Evolutionary conservation across 306 rosid genomes (phyloP).

Genomic region (Trifolium subterraneum): DNA sequence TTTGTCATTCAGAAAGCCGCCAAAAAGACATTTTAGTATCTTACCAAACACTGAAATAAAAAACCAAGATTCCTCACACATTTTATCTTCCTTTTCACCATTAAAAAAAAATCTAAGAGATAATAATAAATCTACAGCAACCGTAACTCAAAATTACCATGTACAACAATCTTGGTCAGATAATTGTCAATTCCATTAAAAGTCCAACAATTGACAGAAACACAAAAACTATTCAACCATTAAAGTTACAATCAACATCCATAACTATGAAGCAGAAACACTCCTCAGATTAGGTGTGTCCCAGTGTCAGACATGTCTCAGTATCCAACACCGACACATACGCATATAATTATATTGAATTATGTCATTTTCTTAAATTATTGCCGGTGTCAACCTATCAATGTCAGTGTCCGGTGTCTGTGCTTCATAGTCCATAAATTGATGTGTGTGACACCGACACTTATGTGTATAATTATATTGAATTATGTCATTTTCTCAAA

Average conservation of each 20-base stretch:
- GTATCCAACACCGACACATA: no score
- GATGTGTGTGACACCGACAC: no score
- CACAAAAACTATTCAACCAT: neutral
- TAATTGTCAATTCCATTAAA: neutral
- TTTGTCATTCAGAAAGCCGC: neutral
- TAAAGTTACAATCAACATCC: neutral
- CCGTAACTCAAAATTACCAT: neutral
- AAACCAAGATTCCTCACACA: neutral
- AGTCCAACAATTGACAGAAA: slow-evolving; percentile 9
- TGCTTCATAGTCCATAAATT: neutral
- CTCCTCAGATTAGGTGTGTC: no score
- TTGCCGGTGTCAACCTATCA: no score
- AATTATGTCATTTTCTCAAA: no score
- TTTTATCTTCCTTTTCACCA: slow-evolving; percentile 3
- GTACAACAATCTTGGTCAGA: neutral
- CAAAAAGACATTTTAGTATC: slow-evolving; percentile 8
- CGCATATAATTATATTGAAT: no score
- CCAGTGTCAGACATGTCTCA: no score
- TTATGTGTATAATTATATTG: no score
- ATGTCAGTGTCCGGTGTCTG: no score
- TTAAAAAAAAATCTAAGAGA: no score
- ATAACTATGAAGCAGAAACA: no score
- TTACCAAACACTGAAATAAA: neutral
- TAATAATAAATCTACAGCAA: neutral
- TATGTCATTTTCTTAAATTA: no score